Conservation (phyloP, 2,329 filamentous ascomycete species). For the Colletotrichum costaricense region DNA sequence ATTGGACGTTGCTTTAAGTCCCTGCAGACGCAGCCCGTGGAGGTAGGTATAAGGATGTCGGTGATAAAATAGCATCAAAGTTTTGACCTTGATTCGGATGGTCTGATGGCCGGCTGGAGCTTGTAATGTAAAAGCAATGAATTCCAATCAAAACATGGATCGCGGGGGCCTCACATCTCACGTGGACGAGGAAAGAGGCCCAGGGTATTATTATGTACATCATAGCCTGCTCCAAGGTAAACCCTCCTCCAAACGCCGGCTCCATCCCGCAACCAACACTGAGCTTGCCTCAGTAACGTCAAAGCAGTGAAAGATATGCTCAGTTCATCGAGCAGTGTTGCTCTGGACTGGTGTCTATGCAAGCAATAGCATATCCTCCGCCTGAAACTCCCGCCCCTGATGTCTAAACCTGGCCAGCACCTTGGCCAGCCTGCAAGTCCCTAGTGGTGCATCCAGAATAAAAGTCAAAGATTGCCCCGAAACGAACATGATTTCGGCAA, state of each 20-base stretch:
- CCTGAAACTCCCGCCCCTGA: neutral
- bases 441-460: neutral
- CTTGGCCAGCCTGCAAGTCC: neutral
- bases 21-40: neutral
- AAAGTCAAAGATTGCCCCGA: neutral
- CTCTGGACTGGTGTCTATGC: neutral
- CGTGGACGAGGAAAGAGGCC: conserved; percentile 32
- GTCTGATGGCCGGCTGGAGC: neutral
- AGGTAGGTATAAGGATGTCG: neutral
- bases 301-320: conserved; percentile 16
- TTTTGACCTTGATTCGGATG: neutral
- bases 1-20: neutral
- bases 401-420: neutral
- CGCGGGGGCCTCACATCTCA: conserved; percentile 35
- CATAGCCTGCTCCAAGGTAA: neutral
- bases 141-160: conserved; percentile 14
- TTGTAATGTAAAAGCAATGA: neutral
- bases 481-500: neutral
- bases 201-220: conserved; percentile 35
- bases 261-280: neutral
- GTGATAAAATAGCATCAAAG: neutral
- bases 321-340: neutral
- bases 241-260: conserved; percentile 16
- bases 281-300: neutral
- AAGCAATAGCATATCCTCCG: neutral